These are phyloP conservation scores for Crataegus laevigata DNA, from an alignment of 306 rosid genomes.

Conservation along the genomic window DNA sequence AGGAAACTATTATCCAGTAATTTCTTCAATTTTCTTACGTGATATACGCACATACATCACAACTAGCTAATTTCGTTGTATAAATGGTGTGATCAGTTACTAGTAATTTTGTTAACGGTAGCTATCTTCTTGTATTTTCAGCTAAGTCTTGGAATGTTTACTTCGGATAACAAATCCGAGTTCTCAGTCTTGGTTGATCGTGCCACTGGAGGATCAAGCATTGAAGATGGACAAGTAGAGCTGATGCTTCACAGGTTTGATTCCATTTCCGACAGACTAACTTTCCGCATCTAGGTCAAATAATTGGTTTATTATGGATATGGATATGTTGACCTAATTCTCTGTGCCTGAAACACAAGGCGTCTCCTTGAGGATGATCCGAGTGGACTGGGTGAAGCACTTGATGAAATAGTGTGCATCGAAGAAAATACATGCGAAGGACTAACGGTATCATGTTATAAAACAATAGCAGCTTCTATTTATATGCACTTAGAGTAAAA, in stretches of 20 bases:
- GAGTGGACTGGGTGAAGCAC: constrained; percentile 76
- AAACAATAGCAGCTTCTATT: neutral
- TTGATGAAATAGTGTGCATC: constrained; percentile 66
- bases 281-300: neutral
- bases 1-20: constrained; percentile 95
- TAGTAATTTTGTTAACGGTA: neutral
- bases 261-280: neutral
- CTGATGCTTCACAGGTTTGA: constrained; percentile 84
- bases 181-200: constrained; percentile 84
- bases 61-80: neutral
- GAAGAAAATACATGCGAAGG: constrained; percentile 20
- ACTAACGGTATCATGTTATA: constrained; percentile 23
- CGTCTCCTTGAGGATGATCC: constrained; percentile 50
- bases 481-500: neutral
- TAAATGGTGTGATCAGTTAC: neutral
- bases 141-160: constrained; percentile 81
- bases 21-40: neutral
- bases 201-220: constrained; percentile 80
- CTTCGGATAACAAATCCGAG: constrained; percentile 59
- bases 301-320: neutral
- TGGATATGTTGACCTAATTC: neutral
- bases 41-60: neutral
- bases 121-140: constrained; percentile 15
- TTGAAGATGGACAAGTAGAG: constrained; percentile 75
- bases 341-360: constrained; percentile 32